Base-by-base conservation (phyloP, 2,329 filamentous ascomycete genomes). In the Myriangium duriaei region DNA sequence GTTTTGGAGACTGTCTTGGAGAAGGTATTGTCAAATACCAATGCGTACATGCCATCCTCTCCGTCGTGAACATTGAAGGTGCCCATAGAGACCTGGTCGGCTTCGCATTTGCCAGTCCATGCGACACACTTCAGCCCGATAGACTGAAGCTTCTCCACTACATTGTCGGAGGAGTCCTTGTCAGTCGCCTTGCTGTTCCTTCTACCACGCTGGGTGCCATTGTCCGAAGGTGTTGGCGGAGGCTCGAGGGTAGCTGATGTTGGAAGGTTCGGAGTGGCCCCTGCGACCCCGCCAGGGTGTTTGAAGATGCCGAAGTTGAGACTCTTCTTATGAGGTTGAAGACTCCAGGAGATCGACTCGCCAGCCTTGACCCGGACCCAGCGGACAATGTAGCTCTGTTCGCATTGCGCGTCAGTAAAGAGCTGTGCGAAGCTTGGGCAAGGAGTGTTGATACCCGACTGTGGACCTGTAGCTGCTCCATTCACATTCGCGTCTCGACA, bases 271-370 rank as follows among this genome's bases (percentile, higher is more conserved):
- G 36, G 33, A 17, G 37, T 39, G 30, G 36, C 57, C 55, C 73
- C 68, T 47, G 68, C 68, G 43, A 74, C 75, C 41, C 73, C 79
- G 48, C 87, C 86, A 2, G 91, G 88, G 58, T 96, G 91, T 59
- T 95, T 96, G 62, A 98, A 92, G 53, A 98, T 81, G 55, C 87
- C 91, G 58, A 98, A 94, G 64, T 96, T 95, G 61, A 98, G 81
- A 42, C 88, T 95, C 64, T 95, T 96, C 67, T 93, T 96, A 60
- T 96, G 86, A 30, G 91, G 91, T 56, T 96, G 87, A 28, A 98
- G 76, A 54, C 85, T 95, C 91, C 91, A 98, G 11, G 87, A 94
- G 51, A 98, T 86, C 35, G 87, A 94, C 59, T 94, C 80, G 38
- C 81, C 81, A 46, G 85, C 79, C 40, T 86, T 79, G 49, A 95